A percentile compares a stretch with the other conserved stretches of the same genome.
phyloP scores from a whole-genome alignment of 78 protist species.

The Dictyostelium purpureum region DNA sequence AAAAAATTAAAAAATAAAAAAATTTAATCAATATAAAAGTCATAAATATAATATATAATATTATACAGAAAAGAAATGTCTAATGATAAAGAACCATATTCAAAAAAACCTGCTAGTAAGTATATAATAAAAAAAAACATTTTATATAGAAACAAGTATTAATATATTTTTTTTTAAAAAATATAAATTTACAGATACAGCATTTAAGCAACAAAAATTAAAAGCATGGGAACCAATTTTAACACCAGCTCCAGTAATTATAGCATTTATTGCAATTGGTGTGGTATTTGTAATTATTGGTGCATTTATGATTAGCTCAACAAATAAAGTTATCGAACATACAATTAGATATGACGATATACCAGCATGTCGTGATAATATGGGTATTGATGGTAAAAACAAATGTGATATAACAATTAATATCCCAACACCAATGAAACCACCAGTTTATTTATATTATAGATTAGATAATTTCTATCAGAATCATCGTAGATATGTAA shows the following conservation, averaged over 20 bases:
- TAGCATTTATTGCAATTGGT: conserved; percentile 86
- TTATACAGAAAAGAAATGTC: no score
- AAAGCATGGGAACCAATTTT: conserved; percentile 97
- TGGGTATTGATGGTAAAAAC: no score
- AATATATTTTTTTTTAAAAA: no score
- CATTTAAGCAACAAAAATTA: conserved; percentile 95
- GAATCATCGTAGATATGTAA: conserved; percentile 91
- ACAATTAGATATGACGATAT: conserved; percentile 39
- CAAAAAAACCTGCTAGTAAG: no score
- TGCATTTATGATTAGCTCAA: conserved; percentile 73
- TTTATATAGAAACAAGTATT: no score
- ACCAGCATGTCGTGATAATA: background rate
- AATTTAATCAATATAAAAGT: no score
- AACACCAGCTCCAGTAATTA: conserved; percentile 92
- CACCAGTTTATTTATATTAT: conserved; percentile 94
- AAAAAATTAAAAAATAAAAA: no score
- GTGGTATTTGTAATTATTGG: conserved; percentile 93
- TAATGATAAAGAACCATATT: no score
- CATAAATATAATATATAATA: no score
- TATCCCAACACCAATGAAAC: conserved; percentile 18
- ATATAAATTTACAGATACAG: conserved; percentile 39
- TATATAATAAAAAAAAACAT: no score
- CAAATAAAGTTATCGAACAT: conserved; percentile 46
- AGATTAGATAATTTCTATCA: conserved; percentile 91
- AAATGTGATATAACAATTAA: conserved; percentile 28